These are phyloP conservation scores for Volutella citrinella DNA, from an alignment of 2,329 filamentous ascomycete species.

Conservation along the genomic window DNA sequence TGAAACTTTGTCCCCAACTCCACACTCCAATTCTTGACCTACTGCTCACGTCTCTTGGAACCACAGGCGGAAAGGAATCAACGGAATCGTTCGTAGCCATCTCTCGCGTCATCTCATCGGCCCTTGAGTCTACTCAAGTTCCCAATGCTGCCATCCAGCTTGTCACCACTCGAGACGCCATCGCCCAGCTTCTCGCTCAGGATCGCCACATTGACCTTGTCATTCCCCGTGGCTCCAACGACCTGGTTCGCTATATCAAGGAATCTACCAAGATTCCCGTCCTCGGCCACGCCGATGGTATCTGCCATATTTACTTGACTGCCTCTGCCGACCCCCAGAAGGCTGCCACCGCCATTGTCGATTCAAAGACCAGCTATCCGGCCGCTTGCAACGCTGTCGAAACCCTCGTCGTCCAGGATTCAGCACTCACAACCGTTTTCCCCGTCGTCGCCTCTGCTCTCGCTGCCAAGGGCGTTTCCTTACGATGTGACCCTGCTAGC, in stretches of 20 bases:
- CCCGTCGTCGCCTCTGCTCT: slow-evolving; percentile 73
- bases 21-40: too few relatives aligned
- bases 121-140: slow-evolving; percentile 69
- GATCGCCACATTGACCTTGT: slow-evolving; percentile 91
- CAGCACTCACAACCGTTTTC: slow-evolving; percentile 64
- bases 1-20: too few relatives aligned
- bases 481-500: slow-evolving; percentile 73
- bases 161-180: slow-evolving; percentile 87
- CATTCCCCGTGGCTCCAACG: slow-evolving; percentile 87
- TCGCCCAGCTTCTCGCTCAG: slow-evolving; percentile 80
- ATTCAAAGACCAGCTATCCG: slow-evolving; percentile 92
- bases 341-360: slow-evolving; percentile 74
- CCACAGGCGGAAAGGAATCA: slow-evolving; percentile 84
- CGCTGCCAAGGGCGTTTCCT: slow-evolving; percentile 70
- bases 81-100: slow-evolving; percentile 94
- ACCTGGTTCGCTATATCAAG: slow-evolving; percentile 88
- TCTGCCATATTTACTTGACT: slow-evolving; percentile 85
- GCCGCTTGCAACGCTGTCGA: slow-evolving; percentile 96
- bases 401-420: slow-evolving; percentile 79
- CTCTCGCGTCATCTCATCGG: slow-evolving; percentile 76
- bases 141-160: slow-evolving; percentile 88
- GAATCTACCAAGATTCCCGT: slow-evolving; percentile 90
- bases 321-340: slow-evolving; percentile 69
- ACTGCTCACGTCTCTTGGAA: neutral
- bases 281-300: slow-evolving; percentile 90